Evolutionary conservation across 176 grass and related monocot species (phyloP), one percentile per base, ranked within the genome.

Genomic region (Juncus effusus): DNA sequence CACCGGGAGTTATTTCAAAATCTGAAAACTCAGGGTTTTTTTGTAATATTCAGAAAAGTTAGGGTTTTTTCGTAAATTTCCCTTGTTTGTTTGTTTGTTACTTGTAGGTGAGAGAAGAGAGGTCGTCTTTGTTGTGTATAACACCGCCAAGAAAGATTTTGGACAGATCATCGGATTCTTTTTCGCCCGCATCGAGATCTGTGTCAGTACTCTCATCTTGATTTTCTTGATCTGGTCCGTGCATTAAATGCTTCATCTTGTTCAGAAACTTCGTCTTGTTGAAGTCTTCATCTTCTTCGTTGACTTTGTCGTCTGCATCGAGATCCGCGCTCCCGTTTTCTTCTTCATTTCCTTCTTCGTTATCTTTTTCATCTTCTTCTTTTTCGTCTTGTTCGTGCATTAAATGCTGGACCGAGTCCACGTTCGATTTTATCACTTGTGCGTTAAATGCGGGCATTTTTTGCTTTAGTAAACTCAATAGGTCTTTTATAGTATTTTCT

Each of bases 91-190:
- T 28, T 28, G 19, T 1, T 28, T 28, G 44, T 4, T 72, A 72
- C 68, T 55, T 58, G 19, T 72, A 59, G 57, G 12, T 3, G 57
- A 59, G 11, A 57, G 51, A 69, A 69, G 79, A 77, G 59, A 42
- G 13, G 51, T 97, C 88, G 37, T 89, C 88, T 76, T 85, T 92
- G 61, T 92, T 92, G 56, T 97, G 88, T 81, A 97, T 70, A 36
- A 97, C 85, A 69, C 93, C 85, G 57, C 93, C 90, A 36, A 97
- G 76, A 65, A 84, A 97, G 74, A 97, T 78, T 66, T 86, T 88
- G 3, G 86, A 76, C 40, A 73, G 75, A 5, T 85, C 64, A 77
- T 54, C 53, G 10, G 66, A 16, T 59, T 40, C 61, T 10, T 82
- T 77, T 57, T 85, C 84, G 66, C 56, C 45, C 6, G 79, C 69